Base-by-base conservation (phyloP, 352 stramenopile species). In the Phytophthora macrochlamydospora region DNA sequence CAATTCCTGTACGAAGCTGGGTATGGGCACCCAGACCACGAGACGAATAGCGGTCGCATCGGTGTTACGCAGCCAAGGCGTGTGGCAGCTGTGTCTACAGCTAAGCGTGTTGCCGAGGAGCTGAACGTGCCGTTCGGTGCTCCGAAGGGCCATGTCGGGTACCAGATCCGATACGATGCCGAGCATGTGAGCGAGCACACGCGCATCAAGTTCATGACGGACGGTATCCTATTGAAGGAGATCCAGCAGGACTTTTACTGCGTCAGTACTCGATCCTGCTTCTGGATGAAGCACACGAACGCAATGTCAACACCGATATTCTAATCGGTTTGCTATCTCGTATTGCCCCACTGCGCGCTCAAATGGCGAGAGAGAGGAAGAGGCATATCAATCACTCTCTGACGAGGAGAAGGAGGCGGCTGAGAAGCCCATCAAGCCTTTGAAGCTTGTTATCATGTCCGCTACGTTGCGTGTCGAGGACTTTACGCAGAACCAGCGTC, bases 191-290 rank as follows among this genome's bases (percentile, higher is more conserved):
- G 92, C 32, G 56, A 85, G 28, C 69, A 88, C 24, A 99, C 95
- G 13, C 84, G 88, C 7, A 85, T 99, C 52, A 99, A 99, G 76
- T 99, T 99, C 73, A 99, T 99, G 97, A 99, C 98, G 4, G 98
- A 99, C 71, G 98, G 98, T 64, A 99, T 99, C 61, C 73, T 99
- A 40, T 79, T 99, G n/a, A 94, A 98, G 71, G 98, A 99, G 74
- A 97, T 98, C 65, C 91, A 98, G 69, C 80, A 92, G 49, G 85
- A 94, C 51, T 93, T 93, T 46, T 93, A 33, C 56, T 94, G 48
- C 78, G 79, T 32, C 75, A 89, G 32, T 95, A 94, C 69, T 94
- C 87, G 50, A 89, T 94, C 56, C 57, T 94, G 14, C 65, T 95
- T 37, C 59, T 99, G 37, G 97, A 99, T 79, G 97, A 99, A 69